Evolutionary conservation across 352 stramenopile species (phyloP).

Genomic region (Phytopythium chamaehyphon): DNA sequence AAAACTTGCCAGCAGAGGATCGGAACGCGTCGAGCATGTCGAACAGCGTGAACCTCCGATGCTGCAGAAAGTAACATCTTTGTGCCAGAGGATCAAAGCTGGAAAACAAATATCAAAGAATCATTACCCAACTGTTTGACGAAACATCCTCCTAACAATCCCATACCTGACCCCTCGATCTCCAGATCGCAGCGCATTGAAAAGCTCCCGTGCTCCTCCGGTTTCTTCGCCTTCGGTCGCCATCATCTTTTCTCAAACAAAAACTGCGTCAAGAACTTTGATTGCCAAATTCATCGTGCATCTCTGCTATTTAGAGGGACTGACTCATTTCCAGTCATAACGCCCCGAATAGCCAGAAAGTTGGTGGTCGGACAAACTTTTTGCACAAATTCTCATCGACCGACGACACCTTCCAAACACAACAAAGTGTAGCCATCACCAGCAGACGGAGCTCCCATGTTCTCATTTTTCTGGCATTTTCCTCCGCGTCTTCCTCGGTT

Average conservation of each 20-base stretch:
- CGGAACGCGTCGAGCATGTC: constrained; percentile 61
- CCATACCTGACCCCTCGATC: constrained; percentile 46
- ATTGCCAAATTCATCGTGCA: no score
- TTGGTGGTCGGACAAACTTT: no score
- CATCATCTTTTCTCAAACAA: constrained; percentile 2
- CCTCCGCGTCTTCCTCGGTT: no score
- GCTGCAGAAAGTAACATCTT: constrained; percentile 64
- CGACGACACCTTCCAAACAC: no score
- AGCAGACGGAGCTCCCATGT: constrained; percentile 7
- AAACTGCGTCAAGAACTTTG: no score
- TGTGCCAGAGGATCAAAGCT: constrained; percentile 39
- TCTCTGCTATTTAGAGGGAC: no score
- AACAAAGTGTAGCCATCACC: no score
- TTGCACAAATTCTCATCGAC: no score
- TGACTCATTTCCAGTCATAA: no score
- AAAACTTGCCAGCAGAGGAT: constrained; percentile 35
- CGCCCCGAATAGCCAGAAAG: no score
- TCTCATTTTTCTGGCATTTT: constrained; percentile 7
- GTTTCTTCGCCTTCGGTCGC: constrained; percentile 23
- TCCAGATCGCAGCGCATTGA: constrained; percentile 42
- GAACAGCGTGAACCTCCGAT: constrained; percentile 54
- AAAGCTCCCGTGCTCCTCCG: constrained; percentile 37
- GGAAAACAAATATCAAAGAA: constrained; percentile 3
- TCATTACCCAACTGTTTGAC: neutral
- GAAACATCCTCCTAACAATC: neutral